Evolutionary conservation across 2,329 filamentous ascomycete species (phyloP).

Genomic region (Sordariomycetes sp.): DNA sequence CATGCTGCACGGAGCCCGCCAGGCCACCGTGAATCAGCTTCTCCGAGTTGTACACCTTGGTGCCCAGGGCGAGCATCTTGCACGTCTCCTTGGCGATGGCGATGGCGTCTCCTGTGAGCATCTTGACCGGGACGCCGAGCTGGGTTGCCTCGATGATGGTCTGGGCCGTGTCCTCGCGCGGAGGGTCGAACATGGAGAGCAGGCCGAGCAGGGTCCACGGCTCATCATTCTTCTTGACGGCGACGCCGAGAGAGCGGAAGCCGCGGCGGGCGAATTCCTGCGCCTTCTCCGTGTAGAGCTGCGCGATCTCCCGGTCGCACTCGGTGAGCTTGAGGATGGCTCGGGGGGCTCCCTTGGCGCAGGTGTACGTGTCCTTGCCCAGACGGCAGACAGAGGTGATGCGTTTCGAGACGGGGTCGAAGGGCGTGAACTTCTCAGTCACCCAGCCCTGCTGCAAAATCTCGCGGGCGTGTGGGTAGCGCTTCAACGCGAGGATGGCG

Average conservation of each 20-base stretch:
- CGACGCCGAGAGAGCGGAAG: constrained; percentile 73
- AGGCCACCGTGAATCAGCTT: constrained; percentile 70
- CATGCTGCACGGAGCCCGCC: constrained; percentile 63
- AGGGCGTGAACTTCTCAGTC: constrained; percentile 69
- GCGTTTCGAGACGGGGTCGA: constrained; percentile 73
- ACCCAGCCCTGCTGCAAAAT: constrained; percentile 67
- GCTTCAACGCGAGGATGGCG: constrained; percentile 65
- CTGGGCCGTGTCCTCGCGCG: constrained; percentile 69
- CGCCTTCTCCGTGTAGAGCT: constrained; percentile 63
- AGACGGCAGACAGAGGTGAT: constrained; percentile 63
- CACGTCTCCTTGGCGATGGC: constrained; percentile 75
- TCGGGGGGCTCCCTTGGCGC: constrained; percentile 71
- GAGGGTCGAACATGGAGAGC: constrained; percentile 74
- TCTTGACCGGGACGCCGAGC: constrained; percentile 71
- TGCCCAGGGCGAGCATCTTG: constrained; percentile 72
- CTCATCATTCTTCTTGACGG: constrained; percentile 68
- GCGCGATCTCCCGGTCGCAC: constrained; percentile 54
- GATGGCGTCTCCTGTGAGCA: constrained; percentile 73
- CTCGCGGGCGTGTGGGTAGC: constrained; percentile 69
- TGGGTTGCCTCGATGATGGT: constrained; percentile 69
- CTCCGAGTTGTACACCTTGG: constrained; percentile 74
- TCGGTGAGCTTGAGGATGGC: constrained; percentile 62
- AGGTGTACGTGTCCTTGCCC: constrained; percentile 61
- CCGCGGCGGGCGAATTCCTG: constrained; percentile 69
- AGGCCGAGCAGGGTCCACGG: constrained; percentile 67